phyloP scores from a whole-genome alignment of 2,329 filamentous ascomycete species.

The Tolypocladium inflatum region DNA sequence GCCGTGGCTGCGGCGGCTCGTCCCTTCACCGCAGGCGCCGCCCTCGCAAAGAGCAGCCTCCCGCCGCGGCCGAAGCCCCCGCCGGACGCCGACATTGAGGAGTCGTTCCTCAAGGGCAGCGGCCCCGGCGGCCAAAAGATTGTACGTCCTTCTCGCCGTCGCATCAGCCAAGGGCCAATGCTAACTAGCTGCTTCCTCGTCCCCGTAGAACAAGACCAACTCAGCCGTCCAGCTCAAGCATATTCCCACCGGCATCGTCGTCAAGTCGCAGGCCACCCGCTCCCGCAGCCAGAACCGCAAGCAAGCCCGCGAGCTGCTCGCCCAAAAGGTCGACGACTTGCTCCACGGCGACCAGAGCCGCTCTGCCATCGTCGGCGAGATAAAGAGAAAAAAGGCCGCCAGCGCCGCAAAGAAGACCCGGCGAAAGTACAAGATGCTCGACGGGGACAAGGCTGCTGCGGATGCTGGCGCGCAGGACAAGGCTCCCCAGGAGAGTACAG shows the following conservation, averaged over 20 bases:
- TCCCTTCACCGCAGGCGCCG: slow-evolving; percentile 21
- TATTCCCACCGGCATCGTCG: slow-evolving; percentile 78
- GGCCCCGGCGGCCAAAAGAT: slow-evolving; percentile 96
- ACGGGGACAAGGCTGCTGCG: slow-evolving; percentile 32
- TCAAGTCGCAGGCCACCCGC: slow-evolving; percentile 89
- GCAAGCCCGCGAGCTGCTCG: slow-evolving; percentile 69
- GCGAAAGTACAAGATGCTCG: slow-evolving; percentile 64
- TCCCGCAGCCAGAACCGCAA: slow-evolving; percentile 81
- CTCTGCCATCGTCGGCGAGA: slow-evolving; percentile 51
- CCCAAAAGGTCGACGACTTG: slow-evolving; percentile 63
- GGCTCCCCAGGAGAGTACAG: background rate
- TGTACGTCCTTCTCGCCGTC: slow-evolving; percentile 31
- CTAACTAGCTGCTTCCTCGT: background rate
- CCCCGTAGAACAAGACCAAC: slow-evolving; percentile 77
- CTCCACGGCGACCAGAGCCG: slow-evolving; percentile 63
- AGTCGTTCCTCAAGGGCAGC: slow-evolving; percentile 81
- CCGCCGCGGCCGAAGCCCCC: slow-evolving; percentile 67
- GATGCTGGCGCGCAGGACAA: background rate
- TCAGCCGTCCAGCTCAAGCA: slow-evolving; percentile 92
- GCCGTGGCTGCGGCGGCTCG: background rate
- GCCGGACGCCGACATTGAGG: slow-evolving; percentile 69
- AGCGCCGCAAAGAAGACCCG: slow-evolving; percentile 74
- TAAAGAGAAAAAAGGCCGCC: slow-evolving; percentile 59
- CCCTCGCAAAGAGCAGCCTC: slow-evolving; percentile 39
- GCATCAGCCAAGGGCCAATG: background rate